Evolutionary conservation across 2,329 filamentous ascomycete species (phyloP), one percentile per base, ranked within the genome.

Genomic region (Byssochlamys sp.): DNA sequence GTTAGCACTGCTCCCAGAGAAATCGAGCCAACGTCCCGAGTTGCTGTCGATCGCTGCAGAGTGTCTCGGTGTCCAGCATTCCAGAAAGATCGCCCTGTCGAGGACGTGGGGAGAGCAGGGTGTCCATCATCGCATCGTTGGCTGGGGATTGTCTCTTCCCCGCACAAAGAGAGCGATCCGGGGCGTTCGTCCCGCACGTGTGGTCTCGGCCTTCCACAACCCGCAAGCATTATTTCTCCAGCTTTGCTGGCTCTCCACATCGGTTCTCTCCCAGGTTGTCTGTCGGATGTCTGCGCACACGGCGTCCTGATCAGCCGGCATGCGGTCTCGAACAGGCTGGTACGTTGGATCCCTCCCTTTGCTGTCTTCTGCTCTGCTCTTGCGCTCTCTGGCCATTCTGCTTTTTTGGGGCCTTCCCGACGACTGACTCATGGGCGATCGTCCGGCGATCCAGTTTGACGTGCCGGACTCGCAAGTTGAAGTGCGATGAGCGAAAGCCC

Each of bases 401-500:
- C n/a, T 29, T 55, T 52, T 12, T 12, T 11, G n/a, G 39, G n/a
- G 39, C 31, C n/a, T 4, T 19, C 9, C 14, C 25, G 24, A 19
- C 19, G 52, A 52, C 56, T 45, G 55, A 53, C 54, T 56, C 49
- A 39, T 39, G 29, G 12, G 12, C 28, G 35, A 29, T 31, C 19
- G 12, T 19, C 35, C 29, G 33, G 12, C 10, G 48, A 54, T 45
- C 5, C 61, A 80, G 77, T 67, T 70, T 79, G 64, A 84, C 81
- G 63, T 84, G 81, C 73, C 80, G 81, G 58, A 77, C 79, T 67
- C 76, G 81, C 61, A 84, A 86, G 77, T 76, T 86, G 61, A 86
- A 86, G 75, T 86, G 84, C 70, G 81, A 84, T 65, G 84, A 86
- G 69, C 78, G 78, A 67, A 83, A 81, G 61, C 84, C 83, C 10